Percentiles rank a stretch among this genome's conserved stretches.
Evolutionary conservation across 148 eudicot genomes (phyloP).

Genomic region (Euryodendron excelsum): DNA sequence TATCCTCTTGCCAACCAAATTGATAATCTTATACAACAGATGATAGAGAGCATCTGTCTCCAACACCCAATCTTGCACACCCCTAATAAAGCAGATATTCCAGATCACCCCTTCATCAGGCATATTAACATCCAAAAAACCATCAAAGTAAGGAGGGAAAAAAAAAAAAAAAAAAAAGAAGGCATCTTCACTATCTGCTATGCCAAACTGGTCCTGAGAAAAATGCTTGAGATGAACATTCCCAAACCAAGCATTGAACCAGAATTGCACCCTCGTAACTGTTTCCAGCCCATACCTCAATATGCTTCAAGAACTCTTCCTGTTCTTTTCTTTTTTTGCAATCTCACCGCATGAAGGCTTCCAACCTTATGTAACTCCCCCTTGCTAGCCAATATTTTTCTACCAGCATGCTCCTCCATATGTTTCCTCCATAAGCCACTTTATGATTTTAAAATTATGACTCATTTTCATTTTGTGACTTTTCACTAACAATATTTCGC

Average conservation of each 20-base stretch:
- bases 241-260: background rate
- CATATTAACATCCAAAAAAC: background rate
- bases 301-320: background rate
- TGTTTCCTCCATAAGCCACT: background rate
- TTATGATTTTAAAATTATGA: no score
- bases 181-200: background rate
- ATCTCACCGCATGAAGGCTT: background rate
- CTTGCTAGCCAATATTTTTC: background rate
- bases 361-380: background rate
- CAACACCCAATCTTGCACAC: background rate
- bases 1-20: background rate
- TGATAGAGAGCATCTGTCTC: no score
- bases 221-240: background rate
- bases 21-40: background rate
- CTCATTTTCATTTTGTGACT: background rate
- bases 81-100: background rate
- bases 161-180: background rate
- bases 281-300: background rate
- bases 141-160: background rate
- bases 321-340: no score
- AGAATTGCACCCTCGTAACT: background rate
- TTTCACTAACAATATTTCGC: background rate
- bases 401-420: no score
- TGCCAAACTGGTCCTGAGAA: background rate
- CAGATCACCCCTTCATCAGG: background rate